Conservation (phyloP, 768 basidiomycete genomes). For the Lactarius deliciosus region DNA sequence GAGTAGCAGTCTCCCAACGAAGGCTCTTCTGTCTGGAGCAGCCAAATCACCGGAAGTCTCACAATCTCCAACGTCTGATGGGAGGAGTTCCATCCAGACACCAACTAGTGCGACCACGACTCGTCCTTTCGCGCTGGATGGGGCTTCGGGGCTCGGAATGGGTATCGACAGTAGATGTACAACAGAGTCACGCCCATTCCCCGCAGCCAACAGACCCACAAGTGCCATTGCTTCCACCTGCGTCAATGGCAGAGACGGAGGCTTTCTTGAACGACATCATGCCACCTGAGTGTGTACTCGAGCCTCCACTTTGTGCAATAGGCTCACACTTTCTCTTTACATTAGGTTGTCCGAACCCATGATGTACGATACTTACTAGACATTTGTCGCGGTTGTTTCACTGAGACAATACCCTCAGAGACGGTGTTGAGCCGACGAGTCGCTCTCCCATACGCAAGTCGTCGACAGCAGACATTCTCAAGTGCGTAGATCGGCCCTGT, state of each 20-base stretch:
- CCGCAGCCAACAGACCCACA: not conserved
- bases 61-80: constrained; percentile 10
- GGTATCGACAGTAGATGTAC: not conserved
- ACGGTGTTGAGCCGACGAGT: not conserved
- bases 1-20: constrained; percentile 27
- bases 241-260: constrained; percentile 34
- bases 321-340: not conserved
- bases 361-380: constrained; percentile 8
- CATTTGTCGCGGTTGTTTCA: not conserved
- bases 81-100: constrained; percentile 10
- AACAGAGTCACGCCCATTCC: not conserved
- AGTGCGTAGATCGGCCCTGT: constrained; percentile 9
- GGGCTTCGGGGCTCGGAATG: not conserved
- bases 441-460: constrained; percentile 29
- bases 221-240: constrained; percentile 22
- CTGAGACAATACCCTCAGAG: constrained; percentile 5
- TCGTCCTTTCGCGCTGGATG: not conserved
- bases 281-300: constrained; percentile 41
- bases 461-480: constrained; percentile 31
- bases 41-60: not conserved
- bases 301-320: not conserved
- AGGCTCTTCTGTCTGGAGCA: constrained; percentile 15
- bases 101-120: not conserved
- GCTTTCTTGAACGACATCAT: constrained; percentile 42
- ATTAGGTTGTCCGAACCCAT: constrained; percentile 21